phyloP scores from a whole-genome alignment of 1,139 yeast genomes.

The Scheffersomyces quercinus region DNA sequence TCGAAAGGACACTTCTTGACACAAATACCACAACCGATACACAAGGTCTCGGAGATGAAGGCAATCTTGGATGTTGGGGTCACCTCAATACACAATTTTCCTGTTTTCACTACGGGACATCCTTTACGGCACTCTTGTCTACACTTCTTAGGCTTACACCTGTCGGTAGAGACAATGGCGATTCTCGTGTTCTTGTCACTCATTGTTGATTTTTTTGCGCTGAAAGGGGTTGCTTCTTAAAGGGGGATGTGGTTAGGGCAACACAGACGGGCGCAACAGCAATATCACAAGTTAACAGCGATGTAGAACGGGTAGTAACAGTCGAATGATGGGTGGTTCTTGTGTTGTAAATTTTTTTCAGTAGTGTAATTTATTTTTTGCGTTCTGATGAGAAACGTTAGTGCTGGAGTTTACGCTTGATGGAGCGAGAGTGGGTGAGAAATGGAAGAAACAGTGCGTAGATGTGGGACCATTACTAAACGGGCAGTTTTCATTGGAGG shows the following conservation, averaged over 20 bases:
- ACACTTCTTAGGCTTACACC: constrained; percentile 97
- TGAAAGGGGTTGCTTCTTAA: too few species aligned
- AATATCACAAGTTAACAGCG: too few species aligned
- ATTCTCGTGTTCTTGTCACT: constrained; percentile 75
- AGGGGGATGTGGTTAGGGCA: too few species aligned
- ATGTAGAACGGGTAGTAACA: too few species aligned
- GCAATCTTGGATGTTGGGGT: constrained; percentile 89
- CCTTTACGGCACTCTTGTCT: constrained; percentile 96
- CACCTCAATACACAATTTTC: constrained; percentile 96
- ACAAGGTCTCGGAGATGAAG: constrained; percentile 89
- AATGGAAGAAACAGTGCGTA: neutral
- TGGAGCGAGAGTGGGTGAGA: too few species aligned
- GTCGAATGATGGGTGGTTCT: too few species aligned
- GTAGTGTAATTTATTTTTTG: neutral
- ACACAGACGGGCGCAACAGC: too few species aligned
- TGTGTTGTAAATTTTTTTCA: neutral
- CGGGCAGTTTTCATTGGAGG: constrained; percentile 10
- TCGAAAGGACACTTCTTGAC: constrained; percentile 98
- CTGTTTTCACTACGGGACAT: constrained; percentile 97
- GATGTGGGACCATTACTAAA: constrained; percentile 8
- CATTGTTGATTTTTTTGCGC: constrained; percentile 25
- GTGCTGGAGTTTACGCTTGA: neutral
- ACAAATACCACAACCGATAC: constrained; percentile 99
- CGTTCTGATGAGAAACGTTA: constrained; percentile 1
- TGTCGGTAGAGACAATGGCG: constrained; percentile 91